A percentile compares a stretch with the other conserved stretches of the same genome.
Conservation (phyloP, 2,329 filamentous ascomycete genomes). For the Colletotrichum aenigma region DNA sequence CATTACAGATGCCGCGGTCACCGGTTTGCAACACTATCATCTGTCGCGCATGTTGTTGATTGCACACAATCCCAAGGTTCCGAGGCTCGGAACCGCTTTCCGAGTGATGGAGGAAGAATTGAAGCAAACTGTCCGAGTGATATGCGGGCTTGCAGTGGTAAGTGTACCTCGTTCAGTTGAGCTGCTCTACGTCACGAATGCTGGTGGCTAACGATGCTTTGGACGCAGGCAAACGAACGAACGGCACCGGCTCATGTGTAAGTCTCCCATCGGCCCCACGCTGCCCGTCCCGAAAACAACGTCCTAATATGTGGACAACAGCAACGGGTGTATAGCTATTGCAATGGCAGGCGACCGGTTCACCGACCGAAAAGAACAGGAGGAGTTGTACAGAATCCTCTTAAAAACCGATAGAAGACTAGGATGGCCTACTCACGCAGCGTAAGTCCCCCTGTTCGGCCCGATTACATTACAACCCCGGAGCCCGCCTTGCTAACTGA, state of each 20-base stretch:
- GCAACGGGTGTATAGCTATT: constrained; percentile 31
- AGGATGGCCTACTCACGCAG: constrained; percentile 31
- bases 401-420: constrained; percentile 31
- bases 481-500: background rate
- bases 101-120: constrained; percentile 30
- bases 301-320: background rate
- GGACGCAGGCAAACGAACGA: background rate
- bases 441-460: constrained; percentile 24
- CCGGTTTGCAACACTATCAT: constrained; percentile 30
- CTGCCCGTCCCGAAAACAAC: background rate
- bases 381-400: constrained; percentile 39
- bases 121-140: constrained; percentile 28
- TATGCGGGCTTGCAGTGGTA: constrained; percentile 33
- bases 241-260: constrained; percentile 7
- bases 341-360: constrained; percentile 43
- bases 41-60: constrained; percentile 29
- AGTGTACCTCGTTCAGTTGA: background rate
- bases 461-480: background rate
- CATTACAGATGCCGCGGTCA: constrained; percentile 31
- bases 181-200: background rate
- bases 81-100: constrained; percentile 28
- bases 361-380: constrained; percentile 36
- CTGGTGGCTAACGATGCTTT: background rate
- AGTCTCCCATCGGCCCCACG: background rate
- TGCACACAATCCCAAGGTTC: constrained; percentile 29